Evolutionary conservation across 2,329 filamentous ascomycete genomes (phyloP).

Genomic region (Nemania abortiva): DNA sequence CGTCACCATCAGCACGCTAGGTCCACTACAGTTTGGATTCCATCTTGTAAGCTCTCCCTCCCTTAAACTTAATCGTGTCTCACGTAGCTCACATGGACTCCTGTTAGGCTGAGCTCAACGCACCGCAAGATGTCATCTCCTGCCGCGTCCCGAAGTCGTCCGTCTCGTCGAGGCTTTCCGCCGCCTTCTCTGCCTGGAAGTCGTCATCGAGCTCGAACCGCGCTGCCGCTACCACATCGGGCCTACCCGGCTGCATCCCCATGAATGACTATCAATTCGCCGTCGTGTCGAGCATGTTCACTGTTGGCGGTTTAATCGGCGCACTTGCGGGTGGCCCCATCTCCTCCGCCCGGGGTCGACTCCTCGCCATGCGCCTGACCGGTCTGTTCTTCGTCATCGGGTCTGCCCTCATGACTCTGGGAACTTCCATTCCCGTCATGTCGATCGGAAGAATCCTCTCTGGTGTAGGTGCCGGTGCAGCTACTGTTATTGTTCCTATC

Average conservation of each 20-base stretch:
- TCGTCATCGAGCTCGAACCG: constrained; percentile 48
- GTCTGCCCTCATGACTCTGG: constrained; percentile 79
- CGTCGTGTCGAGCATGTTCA: constrained; percentile 90
- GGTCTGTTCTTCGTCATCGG: constrained; percentile 82
- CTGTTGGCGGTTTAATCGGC: constrained; percentile 86
- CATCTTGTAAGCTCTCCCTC: constrained; percentile 74
- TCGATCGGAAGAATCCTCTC: constrained; percentile 81
- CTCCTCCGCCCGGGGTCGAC: constrained; percentile 81
- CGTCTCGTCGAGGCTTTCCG: constrained; percentile 54
- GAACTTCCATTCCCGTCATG: constrained; percentile 75
- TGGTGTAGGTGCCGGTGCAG: constrained; percentile 86
- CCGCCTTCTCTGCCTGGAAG: constrained; percentile 46
- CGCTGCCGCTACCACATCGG: constrained; percentile 37
- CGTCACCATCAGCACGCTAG: constrained; percentile 81
- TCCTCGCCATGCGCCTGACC: constrained; percentile 81
- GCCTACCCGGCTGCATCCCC: constrained; percentile 81
- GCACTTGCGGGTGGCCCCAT: constrained; percentile 83
- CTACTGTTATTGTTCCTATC: constrained; percentile 92
- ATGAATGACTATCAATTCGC: constrained; percentile 88
- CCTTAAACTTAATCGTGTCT: constrained; percentile 11
- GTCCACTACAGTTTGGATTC: constrained; percentile 93
- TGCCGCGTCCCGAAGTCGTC: constrained; percentile 72
- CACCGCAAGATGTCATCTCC: constrained; percentile 92
- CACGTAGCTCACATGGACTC: constrained; percentile 31
- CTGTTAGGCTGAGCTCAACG: constrained; percentile 88